Evolutionary conservation across 2,329 filamentous ascomycete genomes (phyloP).

Genomic region (Zymoseptoria passerinii): DNA sequence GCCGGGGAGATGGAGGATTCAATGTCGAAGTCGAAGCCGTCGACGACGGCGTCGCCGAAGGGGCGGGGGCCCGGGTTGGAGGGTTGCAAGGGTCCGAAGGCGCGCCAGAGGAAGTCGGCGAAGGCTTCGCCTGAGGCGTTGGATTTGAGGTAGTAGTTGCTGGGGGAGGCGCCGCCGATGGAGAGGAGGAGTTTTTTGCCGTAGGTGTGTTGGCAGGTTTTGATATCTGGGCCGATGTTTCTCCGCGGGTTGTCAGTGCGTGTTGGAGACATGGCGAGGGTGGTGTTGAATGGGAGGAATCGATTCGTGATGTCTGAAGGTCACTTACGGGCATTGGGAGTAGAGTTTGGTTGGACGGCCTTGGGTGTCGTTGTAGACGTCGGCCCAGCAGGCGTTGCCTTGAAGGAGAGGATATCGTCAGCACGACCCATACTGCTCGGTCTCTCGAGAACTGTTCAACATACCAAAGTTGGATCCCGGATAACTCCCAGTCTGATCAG

Average conservation of each 20-base stretch:
- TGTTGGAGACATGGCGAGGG: not conserved
- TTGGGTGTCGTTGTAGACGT: constrained; percentile 11
- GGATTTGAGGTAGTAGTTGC: constrained; percentile 36
- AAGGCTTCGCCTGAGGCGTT: constrained; percentile 35
- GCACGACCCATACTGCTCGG: not conserved
- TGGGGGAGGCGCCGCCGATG: constrained; percentile 36
- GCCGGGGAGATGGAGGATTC: constrained; percentile 29
- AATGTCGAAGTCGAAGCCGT: constrained; percentile 48
- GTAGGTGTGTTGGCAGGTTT: constrained; percentile 34
- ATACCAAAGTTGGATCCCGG: constrained; percentile 49
- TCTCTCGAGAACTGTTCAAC: not conserved
- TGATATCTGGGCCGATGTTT: constrained; percentile 35
- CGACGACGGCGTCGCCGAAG: constrained; percentile 42
- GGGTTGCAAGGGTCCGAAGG: constrained; percentile 32
- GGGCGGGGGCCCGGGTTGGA: constrained; percentile 32
- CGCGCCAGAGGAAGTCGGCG: constrained; percentile 39
- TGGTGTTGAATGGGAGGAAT: not conserved
- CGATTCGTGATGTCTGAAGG: not conserved
- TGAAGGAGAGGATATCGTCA: not conserved
- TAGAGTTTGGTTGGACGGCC: constrained; percentile 4
- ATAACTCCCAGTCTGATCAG: constrained; percentile 35
- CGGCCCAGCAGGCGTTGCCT: constrained; percentile 10
- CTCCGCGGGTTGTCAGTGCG: not conserved
- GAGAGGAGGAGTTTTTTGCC: constrained; percentile 42
- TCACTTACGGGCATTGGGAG: not conserved